Evolutionary conservation across 2,329 filamentous ascomycete genomes (phyloP).

Genomic region (Venturia carpophila): DNA sequence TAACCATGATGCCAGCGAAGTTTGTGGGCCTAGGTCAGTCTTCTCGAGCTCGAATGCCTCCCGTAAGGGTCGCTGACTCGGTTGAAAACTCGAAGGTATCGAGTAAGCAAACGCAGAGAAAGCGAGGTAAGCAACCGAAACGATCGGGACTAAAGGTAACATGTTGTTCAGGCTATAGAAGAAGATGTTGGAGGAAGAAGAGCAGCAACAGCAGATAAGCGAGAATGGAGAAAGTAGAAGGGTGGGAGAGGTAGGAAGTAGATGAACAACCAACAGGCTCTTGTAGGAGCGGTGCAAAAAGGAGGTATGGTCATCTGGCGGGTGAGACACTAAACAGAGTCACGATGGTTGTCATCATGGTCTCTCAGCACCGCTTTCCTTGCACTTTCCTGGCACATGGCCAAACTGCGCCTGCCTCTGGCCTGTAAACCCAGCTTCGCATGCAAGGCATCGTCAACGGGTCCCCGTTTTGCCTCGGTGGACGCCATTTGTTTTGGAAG

Average conservation of each 20-base stretch:
- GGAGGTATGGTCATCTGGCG: neutral
- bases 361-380: neutral
- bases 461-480: neutral
- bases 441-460: conserved; percentile 9
- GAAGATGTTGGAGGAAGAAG: neutral
- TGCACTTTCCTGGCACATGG: conserved; percentile 12
- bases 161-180: conserved; percentile 11
- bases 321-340: conserved; percentile 9
- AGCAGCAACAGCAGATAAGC: neutral
- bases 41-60: neutral
- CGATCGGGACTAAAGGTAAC: conserved; percentile 19
- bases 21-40: conserved; percentile 9
- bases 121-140: conserved; percentile 22
- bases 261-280: neutral
- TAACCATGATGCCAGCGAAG: conserved; percentile 31
- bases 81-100: conserved; percentile 25
- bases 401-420: neutral
- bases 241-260: neutral
- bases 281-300: neutral
- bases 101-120: conserved; percentile 26
- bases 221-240: neutral
- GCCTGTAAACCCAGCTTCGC: neutral
- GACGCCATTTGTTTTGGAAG: neutral
- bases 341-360: conserved; percentile 11
- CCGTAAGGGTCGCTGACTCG: conserved; percentile 7